Conservation (phyloP, 2,329 filamentous ascomycete species). For the Cladophialophora immunda region DNA sequence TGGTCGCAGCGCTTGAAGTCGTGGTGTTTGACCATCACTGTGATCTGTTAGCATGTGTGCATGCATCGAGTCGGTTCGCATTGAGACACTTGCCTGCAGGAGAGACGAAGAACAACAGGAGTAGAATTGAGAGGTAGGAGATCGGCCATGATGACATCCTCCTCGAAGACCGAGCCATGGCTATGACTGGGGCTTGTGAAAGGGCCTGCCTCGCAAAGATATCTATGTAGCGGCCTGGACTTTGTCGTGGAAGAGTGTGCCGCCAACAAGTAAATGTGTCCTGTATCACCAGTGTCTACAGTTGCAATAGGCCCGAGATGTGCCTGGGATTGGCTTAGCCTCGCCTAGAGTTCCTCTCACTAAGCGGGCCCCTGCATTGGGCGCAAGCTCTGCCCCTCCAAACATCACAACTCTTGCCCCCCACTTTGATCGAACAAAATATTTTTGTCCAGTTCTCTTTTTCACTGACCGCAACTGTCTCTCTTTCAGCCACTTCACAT, state of each 20-base stretch:
- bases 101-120: slow-evolving; percentile 67
- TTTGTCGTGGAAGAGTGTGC: slow-evolving; percentile 1
- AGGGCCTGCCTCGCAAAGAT: slow-evolving; percentile 1
- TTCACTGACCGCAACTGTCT: slow-evolving; percentile 42
- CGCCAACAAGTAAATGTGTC: slow-evolving; percentile 25
- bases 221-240: not conserved
- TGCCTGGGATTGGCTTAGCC: slow-evolving; percentile 16
- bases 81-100: slow-evolving; percentile 66
- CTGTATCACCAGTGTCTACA: slow-evolving; percentile 6
- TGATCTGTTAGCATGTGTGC: slow-evolving; percentile 19
- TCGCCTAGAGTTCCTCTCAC: slow-evolving; percentile 21
- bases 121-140: slow-evolving; percentile 65
- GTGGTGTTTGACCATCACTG: slow-evolving; percentile 89
- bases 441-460: slow-evolving; percentile 32
- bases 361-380: slow-evolving; percentile 26
- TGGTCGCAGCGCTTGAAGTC: slow-evolving; percentile 98
- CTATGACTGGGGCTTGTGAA: not conserved
- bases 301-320: slow-evolving; percentile 6
- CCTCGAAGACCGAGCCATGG: slow-evolving; percentile 39
- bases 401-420: slow-evolving; percentile 19
- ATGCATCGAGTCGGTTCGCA: not conserved
- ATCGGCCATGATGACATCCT: slow-evolving; percentile 52
- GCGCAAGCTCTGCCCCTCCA: slow-evolving; percentile 17
- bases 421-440: slow-evolving; percentile 29
- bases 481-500: slow-evolving; percentile 21